Percentiles rank a stretch among this genome's conserved stretches.
Conservation (phyloP, 164 flowering plant species). For the Aristolochia fimbriata region DNA sequence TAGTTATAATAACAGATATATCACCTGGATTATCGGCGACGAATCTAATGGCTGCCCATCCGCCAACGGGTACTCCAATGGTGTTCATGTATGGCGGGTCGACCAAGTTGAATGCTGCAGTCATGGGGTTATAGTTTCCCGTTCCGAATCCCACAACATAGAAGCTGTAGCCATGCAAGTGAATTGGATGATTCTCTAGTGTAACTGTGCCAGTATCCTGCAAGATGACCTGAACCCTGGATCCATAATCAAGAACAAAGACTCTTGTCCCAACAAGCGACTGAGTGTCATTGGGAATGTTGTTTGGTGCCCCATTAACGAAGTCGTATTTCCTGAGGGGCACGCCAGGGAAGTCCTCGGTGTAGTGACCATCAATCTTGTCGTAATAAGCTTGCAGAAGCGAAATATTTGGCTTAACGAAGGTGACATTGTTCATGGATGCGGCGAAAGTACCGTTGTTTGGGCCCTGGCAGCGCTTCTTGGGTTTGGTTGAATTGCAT, state of each 20-base stretch:
- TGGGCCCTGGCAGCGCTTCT: constrained; percentile 33
- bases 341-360: constrained; percentile 44
- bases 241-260: constrained; percentile 40
- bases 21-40: constrained; percentile 77
- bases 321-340: constrained; percentile 47
- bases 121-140: constrained; percentile 47
- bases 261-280: constrained; percentile 44
- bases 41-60: constrained; percentile 74
- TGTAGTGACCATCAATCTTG: constrained; percentile 34
- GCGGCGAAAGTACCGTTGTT: constrained; percentile 47
- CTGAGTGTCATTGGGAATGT: constrained; percentile 36
- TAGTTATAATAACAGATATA: too few species aligned
- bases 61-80: constrained; percentile 65
- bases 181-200: constrained; percentile 69
- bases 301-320: constrained; percentile 59
- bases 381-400: constrained; percentile 45
- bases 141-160: constrained; percentile 54
- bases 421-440: constrained; percentile 53
- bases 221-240: constrained; percentile 47
- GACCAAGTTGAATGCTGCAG: constrained; percentile 39
- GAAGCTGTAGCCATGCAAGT: constrained; percentile 69
- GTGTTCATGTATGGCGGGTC: constrained; percentile 72
- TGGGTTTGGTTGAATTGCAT: constrained; percentile 35
- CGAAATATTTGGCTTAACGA: constrained; percentile 36
- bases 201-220: constrained; percentile 58